Percentiles rank a stretch among this genome's conserved stretches.
Evolutionary conservation across 805 yeast species (phyloP).

Genomic region (Candida sithepensis): DNA sequence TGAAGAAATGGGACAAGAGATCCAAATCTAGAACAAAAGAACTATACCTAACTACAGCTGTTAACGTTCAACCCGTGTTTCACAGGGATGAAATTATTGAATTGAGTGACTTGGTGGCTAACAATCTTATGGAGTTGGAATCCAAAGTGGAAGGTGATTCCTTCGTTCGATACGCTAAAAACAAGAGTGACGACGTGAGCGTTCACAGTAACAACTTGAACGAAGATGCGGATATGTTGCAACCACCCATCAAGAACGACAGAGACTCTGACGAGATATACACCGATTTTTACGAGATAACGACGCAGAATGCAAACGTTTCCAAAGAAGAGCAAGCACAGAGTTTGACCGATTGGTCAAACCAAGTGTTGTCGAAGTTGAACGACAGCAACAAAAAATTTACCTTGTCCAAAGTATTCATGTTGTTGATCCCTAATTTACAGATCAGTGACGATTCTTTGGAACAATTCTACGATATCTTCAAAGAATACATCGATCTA

Average conservation of each 20-base stretch:
- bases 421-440: constrained; percentile 60
- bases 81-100: constrained; percentile 84
- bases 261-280: constrained; percentile 64
- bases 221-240: not conserved
- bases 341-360: constrained; percentile 35
- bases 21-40: constrained; percentile 94
- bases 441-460: constrained; percentile 62
- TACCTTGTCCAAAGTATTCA: constrained; percentile 66
- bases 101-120: constrained; percentile 72
- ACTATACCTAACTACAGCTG: constrained; percentile 84
- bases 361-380: constrained; percentile 43
- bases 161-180: constrained; percentile 25
- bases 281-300: constrained; percentile 52
- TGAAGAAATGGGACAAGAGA: constrained; percentile 97
- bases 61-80: constrained; percentile 94
- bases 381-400: constrained; percentile 36
- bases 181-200: constrained; percentile 6
- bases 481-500: constrained; percentile 56
- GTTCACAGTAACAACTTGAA: constrained; percentile 1
- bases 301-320: constrained; percentile 34
- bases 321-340: constrained; percentile 31
- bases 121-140: constrained; percentile 69
- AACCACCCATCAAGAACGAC: constrained; percentile 1
- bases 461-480: constrained; percentile 45
- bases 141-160: constrained; percentile 49